Evolutionary conservation across 1,284 basidiomycete species (phyloP).

Genomic region (Boletellus sp.): DNA sequence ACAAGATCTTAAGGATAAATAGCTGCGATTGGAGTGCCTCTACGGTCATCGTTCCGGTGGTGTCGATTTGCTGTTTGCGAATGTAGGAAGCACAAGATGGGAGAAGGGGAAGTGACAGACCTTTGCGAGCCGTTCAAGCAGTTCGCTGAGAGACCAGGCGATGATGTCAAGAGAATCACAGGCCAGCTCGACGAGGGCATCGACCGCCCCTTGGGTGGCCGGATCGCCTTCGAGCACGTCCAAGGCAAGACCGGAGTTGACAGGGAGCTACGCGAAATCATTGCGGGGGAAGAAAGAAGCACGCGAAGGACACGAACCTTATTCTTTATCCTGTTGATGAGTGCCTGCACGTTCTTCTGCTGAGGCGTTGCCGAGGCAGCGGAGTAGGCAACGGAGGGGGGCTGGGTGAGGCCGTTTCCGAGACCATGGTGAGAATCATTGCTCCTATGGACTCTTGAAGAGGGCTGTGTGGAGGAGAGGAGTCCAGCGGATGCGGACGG

Average conservation of each 20-base stretch:
- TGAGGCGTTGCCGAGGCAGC: conserved; percentile 51
- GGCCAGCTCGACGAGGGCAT: conserved; percentile 76
- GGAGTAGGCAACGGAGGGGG: conserved; percentile 33
- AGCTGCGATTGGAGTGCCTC: conserved; percentile 87
- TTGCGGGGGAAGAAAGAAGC: background rate
- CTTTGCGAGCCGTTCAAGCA: conserved; percentile 75
- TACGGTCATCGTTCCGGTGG: conserved; percentile 51
- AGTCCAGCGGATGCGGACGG: conserved; percentile 44
- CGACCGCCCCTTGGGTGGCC: conserved; percentile 69
- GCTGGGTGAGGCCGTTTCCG: conserved; percentile 34
- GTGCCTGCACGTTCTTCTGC: conserved; percentile 66
- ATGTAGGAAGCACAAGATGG: conserved; percentile 7
- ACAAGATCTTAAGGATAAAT: conserved; percentile 83
- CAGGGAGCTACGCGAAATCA: conserved; percentile 62
- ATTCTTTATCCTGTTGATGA: conserved; percentile 69
- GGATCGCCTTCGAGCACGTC: conserved; percentile 72
- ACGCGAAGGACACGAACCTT: conserved; percentile 44
- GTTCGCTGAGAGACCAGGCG: conserved; percentile 69
- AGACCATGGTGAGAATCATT: conserved; percentile 49
- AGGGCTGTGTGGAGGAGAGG: conserved; percentile 19
- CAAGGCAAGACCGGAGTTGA: conserved; percentile 73
- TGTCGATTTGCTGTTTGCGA: conserved; percentile 47
- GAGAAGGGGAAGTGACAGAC: conserved; percentile 40
- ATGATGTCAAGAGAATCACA: conserved; percentile 75
- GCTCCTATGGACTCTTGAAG: conserved; percentile 42